phyloP scores from a whole-genome alignment of 2,329 filamentous ascomycete species.

The Sclerotinia sclerotiorum region DNA sequence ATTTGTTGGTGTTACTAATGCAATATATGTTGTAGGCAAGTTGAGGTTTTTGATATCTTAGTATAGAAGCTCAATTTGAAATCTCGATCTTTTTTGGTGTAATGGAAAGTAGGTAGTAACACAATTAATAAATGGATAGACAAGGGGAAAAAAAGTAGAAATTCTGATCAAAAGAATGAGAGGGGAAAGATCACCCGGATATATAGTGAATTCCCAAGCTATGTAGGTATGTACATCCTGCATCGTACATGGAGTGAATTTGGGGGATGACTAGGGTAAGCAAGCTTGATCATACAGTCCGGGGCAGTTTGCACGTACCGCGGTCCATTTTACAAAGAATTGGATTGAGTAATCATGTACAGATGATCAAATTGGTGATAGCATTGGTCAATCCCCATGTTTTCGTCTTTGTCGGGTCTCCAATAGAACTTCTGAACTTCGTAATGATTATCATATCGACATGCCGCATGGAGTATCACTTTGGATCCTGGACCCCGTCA shows the following conservation, averaged over 20 bases:
- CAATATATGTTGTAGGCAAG: background rate
- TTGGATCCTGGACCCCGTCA: background rate
- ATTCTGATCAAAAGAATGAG: background rate
- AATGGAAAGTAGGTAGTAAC: background rate
- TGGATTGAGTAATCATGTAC: background rate
- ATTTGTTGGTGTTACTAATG: background rate
- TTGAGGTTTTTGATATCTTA: background rate
- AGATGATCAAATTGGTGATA: background rate
- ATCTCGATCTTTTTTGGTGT: background rate
- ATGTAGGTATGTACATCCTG: background rate
- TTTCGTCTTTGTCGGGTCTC: conserved; percentile 3
- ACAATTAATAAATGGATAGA: background rate
- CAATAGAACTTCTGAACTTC: background rate
- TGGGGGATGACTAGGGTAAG: conserved; percentile 3
- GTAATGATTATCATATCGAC: conserved; percentile 2
- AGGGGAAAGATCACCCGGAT: background rate
- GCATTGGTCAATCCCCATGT: conserved; percentile 7
- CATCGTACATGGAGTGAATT: background rate
- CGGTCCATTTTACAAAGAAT: conserved; percentile 6
- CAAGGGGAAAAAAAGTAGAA: background rate
- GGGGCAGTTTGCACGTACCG: background rate
- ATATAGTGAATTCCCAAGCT: conserved; percentile 9
- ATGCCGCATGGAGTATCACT: conserved; percentile 9
- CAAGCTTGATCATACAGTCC: background rate
- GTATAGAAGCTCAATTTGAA: background rate